Evolutionary conservation across 192 early-diverging fungal genomes (phyloP).

Genomic region (Coemansia sp.): DNA sequence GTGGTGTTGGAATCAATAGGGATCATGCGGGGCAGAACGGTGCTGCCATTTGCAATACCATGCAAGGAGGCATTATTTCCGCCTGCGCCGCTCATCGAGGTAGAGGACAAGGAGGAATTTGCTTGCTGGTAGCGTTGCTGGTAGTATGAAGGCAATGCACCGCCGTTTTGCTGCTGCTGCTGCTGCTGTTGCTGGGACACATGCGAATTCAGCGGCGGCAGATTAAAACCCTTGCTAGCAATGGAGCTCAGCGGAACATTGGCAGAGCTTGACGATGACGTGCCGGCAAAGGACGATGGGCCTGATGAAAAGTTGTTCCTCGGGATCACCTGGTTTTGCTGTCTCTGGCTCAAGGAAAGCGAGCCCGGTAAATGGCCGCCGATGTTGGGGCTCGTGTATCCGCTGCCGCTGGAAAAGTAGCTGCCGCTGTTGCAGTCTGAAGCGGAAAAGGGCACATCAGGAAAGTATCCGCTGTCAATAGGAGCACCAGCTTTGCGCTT

Average conservation of each 20-base stretch:
- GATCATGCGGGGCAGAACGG: conserved; percentile 15
- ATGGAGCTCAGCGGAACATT: conserved; percentile 7
- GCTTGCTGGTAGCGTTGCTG: conserved; percentile 14
- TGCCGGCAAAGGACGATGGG: conserved; percentile 14
- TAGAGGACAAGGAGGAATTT: neutral
- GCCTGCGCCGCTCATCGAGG: neutral
- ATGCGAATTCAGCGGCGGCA: conserved; percentile 32
- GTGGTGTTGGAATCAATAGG: conserved; percentile 43
- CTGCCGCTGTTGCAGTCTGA: conserved; percentile 16
- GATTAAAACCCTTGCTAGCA: conserved; percentile 31
- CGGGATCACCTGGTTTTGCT: conserved; percentile 14
- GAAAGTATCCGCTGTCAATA: conserved; percentile 49
- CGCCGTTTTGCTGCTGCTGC: neutral
- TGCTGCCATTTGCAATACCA: conserved; percentile 1
- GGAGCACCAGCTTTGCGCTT: conserved; percentile 45
- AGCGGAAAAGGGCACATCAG: conserved; percentile 18
- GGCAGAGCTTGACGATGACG: conserved; percentile 1
- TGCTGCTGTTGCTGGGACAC: conserved; percentile 11
- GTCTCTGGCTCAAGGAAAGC: conserved; percentile 3
- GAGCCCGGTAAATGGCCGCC: neutral
- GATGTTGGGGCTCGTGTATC: conserved; percentile 5
- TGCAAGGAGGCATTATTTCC: neutral
- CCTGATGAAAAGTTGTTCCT: conserved; percentile 28
- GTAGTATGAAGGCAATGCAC: neutral
- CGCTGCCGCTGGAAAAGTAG: conserved; percentile 12